Evolutionary conservation across 2,329 filamentous ascomycete species (phyloP).

Genomic region (Zymoseptoria brevis): DNA sequence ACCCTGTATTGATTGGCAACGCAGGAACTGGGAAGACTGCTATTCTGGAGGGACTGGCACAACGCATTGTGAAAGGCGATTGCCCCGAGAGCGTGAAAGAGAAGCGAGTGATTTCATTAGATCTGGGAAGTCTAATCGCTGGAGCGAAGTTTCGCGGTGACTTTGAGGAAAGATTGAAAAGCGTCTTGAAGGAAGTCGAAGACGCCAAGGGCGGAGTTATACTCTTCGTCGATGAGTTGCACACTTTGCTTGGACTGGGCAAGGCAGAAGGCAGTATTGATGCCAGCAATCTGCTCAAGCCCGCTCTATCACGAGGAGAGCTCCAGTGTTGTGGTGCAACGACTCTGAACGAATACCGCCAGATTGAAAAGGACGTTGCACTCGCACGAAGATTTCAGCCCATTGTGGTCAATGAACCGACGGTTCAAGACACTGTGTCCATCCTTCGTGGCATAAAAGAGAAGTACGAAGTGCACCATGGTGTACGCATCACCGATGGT

Average conservation of each 20-base stretch:
- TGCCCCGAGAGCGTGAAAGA: conserved; percentile 95
- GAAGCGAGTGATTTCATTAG: conserved; percentile 78
- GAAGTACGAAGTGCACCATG: conserved; percentile 94
- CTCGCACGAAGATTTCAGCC: conserved; percentile 89
- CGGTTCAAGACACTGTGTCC: conserved; percentile 85
- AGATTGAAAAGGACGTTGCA: conserved; percentile 93
- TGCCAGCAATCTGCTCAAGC: conserved; percentile 89
- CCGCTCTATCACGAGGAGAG: conserved; percentile 83
- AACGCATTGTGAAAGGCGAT: conserved; percentile 83
- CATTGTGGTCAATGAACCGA: conserved; percentile 85
- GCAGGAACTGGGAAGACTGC: conserved; percentile 93
- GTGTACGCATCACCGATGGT: conserved; percentile 77
- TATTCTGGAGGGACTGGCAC: conserved; percentile 80
- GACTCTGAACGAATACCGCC: conserved; percentile 82
- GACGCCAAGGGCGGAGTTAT: conserved; percentile 84
- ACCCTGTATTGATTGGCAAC: conserved; percentile 85
- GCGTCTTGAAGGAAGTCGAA: conserved; percentile 83
- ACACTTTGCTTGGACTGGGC: conserved; percentile 82
- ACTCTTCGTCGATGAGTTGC: conserved; percentile 89
- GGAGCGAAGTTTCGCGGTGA: conserved; percentile 94
- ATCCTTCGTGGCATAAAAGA: conserved; percentile 96
- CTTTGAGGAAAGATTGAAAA: conserved; percentile 89
- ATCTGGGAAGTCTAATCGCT: conserved; percentile 86
- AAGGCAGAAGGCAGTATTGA: conserved; percentile 96
- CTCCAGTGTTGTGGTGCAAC: conserved; percentile 94